A percentile compares a stretch with the other conserved stretches of the same genome.
phyloP scores from a whole-genome alignment of 192 early-diverging fungal species.

The Coemansia pectinata region DNA sequence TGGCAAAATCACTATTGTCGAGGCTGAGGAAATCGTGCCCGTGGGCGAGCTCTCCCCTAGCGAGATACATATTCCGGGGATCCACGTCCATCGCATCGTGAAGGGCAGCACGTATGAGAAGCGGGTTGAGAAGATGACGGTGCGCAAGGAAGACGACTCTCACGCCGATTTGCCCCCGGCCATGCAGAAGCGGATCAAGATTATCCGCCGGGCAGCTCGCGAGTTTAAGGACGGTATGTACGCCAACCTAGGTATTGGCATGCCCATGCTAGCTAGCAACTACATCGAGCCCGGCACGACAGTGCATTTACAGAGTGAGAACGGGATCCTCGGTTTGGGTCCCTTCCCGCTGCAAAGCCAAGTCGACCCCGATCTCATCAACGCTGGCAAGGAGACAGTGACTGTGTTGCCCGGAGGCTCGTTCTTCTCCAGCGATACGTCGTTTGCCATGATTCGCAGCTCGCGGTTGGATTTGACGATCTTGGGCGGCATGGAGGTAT shows the following conservation, averaged over 20 bases:
- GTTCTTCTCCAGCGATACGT: conserved; percentile 74
- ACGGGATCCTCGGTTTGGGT: conserved; percentile 76
- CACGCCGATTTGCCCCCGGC: conserved; percentile 35
- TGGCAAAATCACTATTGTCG: conserved; percentile 73
- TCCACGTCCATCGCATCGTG: conserved; percentile 72
- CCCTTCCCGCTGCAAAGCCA: conserved; percentile 72
- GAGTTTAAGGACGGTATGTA: conserved; percentile 80
- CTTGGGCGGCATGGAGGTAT: conserved; percentile 78
- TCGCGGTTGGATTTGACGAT: conserved; percentile 75
- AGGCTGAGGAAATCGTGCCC: conserved; percentile 80
- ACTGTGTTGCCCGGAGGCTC: conserved; percentile 70
- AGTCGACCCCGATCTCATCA: conserved; percentile 77
- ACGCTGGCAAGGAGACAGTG: conserved; percentile 81
- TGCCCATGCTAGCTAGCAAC: conserved; percentile 78
- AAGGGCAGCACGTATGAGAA: conserved; percentile 72
- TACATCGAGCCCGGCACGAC: conserved; percentile 68
- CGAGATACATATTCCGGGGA: conserved; percentile 73
- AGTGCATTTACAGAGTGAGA: conserved; percentile 76
- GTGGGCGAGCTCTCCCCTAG: conserved; percentile 66
- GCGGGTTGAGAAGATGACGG: conserved; percentile 66
- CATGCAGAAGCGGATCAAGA: conserved; percentile 62
- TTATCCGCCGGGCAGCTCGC: conserved; percentile 73
- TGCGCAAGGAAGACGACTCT: conserved; percentile 35
- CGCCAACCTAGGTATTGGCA: conserved; percentile 76
- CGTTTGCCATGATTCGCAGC: conserved; percentile 80